Evolutionary conservation across 768 basidiomycete species (phyloP).

Genomic region (Lactarius vividus): DNA sequence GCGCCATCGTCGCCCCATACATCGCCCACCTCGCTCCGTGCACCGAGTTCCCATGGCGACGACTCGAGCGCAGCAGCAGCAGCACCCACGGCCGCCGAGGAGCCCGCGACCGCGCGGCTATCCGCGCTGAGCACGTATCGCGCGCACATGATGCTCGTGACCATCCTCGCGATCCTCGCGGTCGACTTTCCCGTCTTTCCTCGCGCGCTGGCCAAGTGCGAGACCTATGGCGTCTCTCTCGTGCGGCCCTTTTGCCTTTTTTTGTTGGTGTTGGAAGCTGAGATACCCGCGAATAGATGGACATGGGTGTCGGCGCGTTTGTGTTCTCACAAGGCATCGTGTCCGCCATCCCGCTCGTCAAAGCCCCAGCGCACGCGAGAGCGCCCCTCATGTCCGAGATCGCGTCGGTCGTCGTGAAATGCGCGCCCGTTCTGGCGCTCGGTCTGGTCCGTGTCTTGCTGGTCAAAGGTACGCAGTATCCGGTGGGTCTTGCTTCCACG

Average conservation of each 20-base stretch:
- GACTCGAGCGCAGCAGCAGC: background rate
- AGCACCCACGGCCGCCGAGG: background rate
- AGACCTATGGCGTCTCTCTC: constrained; percentile 92
- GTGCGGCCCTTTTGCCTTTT: constrained; percentile 43
- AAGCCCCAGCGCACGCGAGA: constrained; percentile 53
- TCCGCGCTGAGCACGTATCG: constrained; percentile 85
- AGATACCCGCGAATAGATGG: constrained; percentile 65
- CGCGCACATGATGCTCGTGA: constrained; percentile 95
- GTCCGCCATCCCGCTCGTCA: constrained; percentile 79
- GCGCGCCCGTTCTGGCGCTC: constrained; percentile 63
- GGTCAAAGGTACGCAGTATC: constrained; percentile 93
- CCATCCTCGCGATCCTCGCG: constrained; percentile 85
- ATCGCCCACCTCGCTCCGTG: constrained; percentile 19
- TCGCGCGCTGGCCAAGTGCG: constrained; percentile 83
- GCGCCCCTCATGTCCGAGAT: constrained; percentile 53
- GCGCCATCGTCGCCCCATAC: constrained; percentile 28
- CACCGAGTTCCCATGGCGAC: constrained; percentile 15
- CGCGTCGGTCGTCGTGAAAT: constrained; percentile 49
- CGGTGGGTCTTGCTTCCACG: constrained; percentile 48
- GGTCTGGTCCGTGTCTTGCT: constrained; percentile 77
- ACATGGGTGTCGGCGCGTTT: constrained; percentile 94
- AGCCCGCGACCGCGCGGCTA: constrained; percentile 40
- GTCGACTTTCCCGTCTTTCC: constrained; percentile 97
- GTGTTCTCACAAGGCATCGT: constrained; percentile 95
- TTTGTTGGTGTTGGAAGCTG: background rate